A percentile compares a stretch with the other conserved stretches of the same genome.
Evolutionary conservation across 257 asterid genomes (phyloP).

Genomic region (Orobanche coerulescens): DNA sequence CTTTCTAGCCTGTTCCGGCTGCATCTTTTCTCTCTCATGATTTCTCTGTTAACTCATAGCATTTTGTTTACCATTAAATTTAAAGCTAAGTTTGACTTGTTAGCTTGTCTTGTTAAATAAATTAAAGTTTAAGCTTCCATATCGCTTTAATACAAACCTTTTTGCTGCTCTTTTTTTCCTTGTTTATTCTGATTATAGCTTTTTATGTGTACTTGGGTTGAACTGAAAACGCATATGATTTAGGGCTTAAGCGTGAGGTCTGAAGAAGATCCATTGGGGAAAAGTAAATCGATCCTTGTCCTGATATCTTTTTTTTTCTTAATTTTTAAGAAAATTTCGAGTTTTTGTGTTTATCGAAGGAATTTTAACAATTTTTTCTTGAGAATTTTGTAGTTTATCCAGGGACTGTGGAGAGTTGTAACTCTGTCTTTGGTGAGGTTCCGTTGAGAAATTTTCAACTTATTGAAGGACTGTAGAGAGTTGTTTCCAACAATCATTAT

Average conservation of each 20-base stretch:
- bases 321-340: conserved; percentile 1
- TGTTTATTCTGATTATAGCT: conserved; percentile 1
- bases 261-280: conserved; percentile 12
- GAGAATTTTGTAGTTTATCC: conserved; percentile 23
- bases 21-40: conserved; percentile 34
- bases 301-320: neutral
- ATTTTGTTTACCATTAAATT: conserved; percentile 15
- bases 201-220: neutral
- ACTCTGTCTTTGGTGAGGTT: conserved; percentile 38
- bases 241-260: conserved; percentile 15
- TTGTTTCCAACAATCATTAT: neutral
- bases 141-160: conserved; percentile 18
- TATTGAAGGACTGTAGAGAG: conserved; percentile 14
- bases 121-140: conserved; percentile 22
- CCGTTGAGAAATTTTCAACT: too few species aligned
- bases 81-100: conserved; percentile 17
- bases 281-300: conserved; percentile 1
- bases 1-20: conserved; percentile 23
- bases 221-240: neutral
- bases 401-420: conserved; percentile 19
- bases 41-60: conserved; percentile 29
- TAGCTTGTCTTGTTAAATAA: conserved; percentile 17
- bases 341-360: conserved; percentile 10
- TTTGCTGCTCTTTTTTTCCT: conserved; percentile 1
- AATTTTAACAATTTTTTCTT: too few species aligned